Evolutionary conservation across 495 filamentous ascomycete species (phyloP), one percentile per base, ranked within the genome.

Genomic region (Hyaloscypha hepaticicola): DNA sequence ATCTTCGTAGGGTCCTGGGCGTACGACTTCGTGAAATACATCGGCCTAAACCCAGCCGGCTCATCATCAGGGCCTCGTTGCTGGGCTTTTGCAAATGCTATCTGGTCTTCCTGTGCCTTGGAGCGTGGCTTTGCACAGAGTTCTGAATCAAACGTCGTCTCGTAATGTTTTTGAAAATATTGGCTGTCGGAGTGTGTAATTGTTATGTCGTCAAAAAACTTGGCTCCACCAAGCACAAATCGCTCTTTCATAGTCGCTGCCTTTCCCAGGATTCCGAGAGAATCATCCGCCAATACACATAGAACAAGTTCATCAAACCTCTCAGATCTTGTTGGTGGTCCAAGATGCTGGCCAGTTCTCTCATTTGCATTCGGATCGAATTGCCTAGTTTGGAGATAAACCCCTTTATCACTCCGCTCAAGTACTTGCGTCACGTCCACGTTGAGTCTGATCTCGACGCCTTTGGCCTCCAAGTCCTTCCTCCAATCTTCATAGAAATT

Each of bases 1-100:
- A 96, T 87, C 67, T 90, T 90, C 14, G 79, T 78, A 12, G 80
- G 82, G 66, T 89, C 87, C 14, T 82, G 68, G 11, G 76, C 69
- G 71, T 91, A 92, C 16, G 80, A 83, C 59, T 91, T 89, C 64
- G 86, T 93, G 74, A 85, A 88, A 76, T 95, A 95, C 91, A 95
- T 95, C 19, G 91, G 89, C 21, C 83, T 79, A 73, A 88, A 94
- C 24, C 85, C 82, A 12, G 58, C 11, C 1, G 72, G 69, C 58
- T 77, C 74, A 34, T 67, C 67, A 7, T 69, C 71, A 2, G 55
- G 61, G 0, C 69, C 71, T 19, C 63, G 29, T 14, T 63, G 52
- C 21, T 76, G 61, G 31, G 79, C 79, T 59, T 79, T 75, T 7
- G 83, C 83, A 68, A 87, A 87, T 28, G 78, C 69, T 65, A 85